Evolutionary conservation across 352 stramenopile genomes (phyloP), one percentile per base, ranked within the genome.

Genomic region (Hyaloperonospora arabidopsidis): DNA sequence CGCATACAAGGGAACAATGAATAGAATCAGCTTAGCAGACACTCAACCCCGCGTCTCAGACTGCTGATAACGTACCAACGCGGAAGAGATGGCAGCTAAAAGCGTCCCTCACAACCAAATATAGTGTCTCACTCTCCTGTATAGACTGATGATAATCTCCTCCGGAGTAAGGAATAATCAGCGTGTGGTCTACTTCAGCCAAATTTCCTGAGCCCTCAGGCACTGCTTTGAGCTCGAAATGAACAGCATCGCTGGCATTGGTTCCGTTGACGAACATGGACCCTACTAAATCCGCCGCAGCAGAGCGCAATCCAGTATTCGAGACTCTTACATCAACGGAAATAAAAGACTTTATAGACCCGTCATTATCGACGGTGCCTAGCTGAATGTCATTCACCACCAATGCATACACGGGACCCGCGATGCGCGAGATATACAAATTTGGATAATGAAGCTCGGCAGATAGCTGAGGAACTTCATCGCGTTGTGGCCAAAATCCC

Each of bases 391-490:
- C 45, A n/a, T 52, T 44, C n/a, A 91, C 72, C 0, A 51, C 18
- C n/a, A 89, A 25, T 6, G 67, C 54, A 49, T 89, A 89, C 18
- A 78, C 25, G 7, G 77, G 73, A 4, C 84, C 84, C 1, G 79
- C 67, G 34, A 84, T 54, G 19, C 64, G 58, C 5, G 81, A 63
- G 7, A 74, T 49, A 36, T 84, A 59, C 38, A 91, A 36, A 28
- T 93, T 93, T 14, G 81, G 79, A 51, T 91, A 89, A 53, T 89
- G 68, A 32, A 91, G 57, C 36, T 90, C 80, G 0, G 68, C 54
- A 5, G 80, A 84, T 1, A 93, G 66, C 32, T 57, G 46, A 17
- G 78, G 76, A 0, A 92, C 70, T 36, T 83, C 57, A 1, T 74
- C 72, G 45, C 57, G 49, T 1, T 60, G 41, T 15, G 84, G 84